These are phyloP conservation scores for Blastomyces silverae DNA, from an alignment of 2,329 filamentous ascomycete genomes.

Conservation along the genomic window DNA sequence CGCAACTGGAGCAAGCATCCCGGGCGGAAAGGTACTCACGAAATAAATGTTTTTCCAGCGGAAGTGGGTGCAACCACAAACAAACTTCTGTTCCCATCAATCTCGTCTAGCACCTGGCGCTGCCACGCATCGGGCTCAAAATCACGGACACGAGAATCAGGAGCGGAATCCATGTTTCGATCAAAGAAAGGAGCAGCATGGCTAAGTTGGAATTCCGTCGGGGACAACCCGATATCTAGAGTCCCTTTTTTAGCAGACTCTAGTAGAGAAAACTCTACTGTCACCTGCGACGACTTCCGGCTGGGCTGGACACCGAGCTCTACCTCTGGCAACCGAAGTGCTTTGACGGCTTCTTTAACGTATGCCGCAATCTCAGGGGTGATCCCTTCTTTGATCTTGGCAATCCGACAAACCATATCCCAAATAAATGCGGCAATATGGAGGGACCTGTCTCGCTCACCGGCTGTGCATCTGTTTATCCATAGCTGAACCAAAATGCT, in stretches of 20 bases:
- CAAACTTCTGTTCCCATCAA: slow-evolving; percentile 62
- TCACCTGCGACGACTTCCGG: slow-evolving; percentile 15
- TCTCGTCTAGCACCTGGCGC: slow-evolving; percentile 62
- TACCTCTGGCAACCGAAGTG: slow-evolving; percentile 30
- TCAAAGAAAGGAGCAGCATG: slow-evolving; percentile 69
- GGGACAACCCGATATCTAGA: slow-evolving; percentile 36
- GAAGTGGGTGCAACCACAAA: slow-evolving; percentile 73
- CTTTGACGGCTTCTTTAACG: slow-evolving; percentile 29
- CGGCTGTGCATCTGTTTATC: slow-evolving; percentile 18
- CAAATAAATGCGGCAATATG: slow-evolving; percentile 45
- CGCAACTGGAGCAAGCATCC: not conserved
- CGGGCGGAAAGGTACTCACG: slow-evolving; percentile 28
- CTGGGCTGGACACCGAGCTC: slow-evolving; percentile 18
- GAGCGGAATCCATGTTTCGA: slow-evolving; percentile 61
- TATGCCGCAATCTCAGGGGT: slow-evolving; percentile 39
- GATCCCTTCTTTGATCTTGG: slow-evolving; percentile 32
- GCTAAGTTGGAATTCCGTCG: slow-evolving; percentile 58
- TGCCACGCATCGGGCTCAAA: slow-evolving; percentile 76
- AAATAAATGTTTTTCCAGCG: slow-evolving; percentile 77
- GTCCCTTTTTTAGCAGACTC: slow-evolving; percentile 15
- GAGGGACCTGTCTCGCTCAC: slow-evolving; percentile 28
- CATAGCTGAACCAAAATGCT: slow-evolving; percentile 24
- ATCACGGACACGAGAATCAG: slow-evolving; percentile 57
- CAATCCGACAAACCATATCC: slow-evolving; percentile 38
- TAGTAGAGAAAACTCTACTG: slow-evolving; percentile 25